Evolutionary conservation across 345 rosid species (phyloP).

Genomic region (Brassica cretica): DNA sequence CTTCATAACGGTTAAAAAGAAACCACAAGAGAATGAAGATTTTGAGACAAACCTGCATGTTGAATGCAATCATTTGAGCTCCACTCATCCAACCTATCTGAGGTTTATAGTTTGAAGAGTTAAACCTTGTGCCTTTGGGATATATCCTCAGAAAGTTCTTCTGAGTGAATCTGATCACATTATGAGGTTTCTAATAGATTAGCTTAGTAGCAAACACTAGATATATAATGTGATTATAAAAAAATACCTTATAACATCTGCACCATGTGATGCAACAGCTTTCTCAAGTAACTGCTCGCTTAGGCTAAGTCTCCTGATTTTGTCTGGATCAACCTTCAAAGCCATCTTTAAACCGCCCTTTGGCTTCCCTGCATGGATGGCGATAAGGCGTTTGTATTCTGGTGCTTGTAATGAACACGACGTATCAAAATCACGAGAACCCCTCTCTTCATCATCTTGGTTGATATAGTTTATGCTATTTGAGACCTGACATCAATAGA

Average conservation of each 20-base stretch:
- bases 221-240: neutral
- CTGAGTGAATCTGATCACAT: slow-evolving; percentile 46
- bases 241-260: slow-evolving; percentile 40
- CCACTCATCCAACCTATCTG: slow-evolving; percentile 69
- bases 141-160: slow-evolving; percentile 56
- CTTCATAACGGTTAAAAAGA: neutral
- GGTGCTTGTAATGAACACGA: slow-evolving; percentile 39
- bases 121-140: slow-evolving; percentile 61
- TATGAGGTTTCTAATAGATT: neutral
- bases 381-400: slow-evolving; percentile 39
- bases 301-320: slow-evolving; percentile 43
- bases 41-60: slow-evolving; percentile 71
- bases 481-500: slow-evolving; percentile 23
- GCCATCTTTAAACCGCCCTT: slow-evolving; percentile 38
- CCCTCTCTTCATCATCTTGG: slow-evolving; percentile 34
- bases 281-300: slow-evolving; percentile 45
- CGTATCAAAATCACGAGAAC: slow-evolving; percentile 28
- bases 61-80: slow-evolving; percentile 90
- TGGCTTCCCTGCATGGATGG: slow-evolving; percentile 45
- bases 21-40: neutral
- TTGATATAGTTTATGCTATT: neutral
- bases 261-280: slow-evolving; percentile 40
- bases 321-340: slow-evolving; percentile 41
- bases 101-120: slow-evolving; percentile 67
- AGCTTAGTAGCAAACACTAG: slow-evolving; percentile 5